phyloP scores from a whole-genome alignment of 2,329 filamentous ascomycete genomes.

The Cladorrhinum sp. region DNA sequence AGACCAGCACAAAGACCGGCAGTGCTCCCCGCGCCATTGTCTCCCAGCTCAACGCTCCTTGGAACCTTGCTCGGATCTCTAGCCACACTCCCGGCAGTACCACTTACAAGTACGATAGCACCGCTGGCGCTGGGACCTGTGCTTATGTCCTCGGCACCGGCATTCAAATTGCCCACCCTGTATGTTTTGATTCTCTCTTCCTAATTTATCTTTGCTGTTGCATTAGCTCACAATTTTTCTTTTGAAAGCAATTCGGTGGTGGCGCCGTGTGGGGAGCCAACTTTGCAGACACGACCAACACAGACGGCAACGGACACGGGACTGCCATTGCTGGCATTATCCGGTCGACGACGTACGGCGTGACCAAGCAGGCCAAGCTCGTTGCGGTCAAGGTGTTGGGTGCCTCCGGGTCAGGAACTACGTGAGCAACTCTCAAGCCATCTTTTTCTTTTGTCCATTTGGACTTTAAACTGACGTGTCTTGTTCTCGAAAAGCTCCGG shows the following conservation, averaged over 20 bases:
- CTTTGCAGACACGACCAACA: constrained; percentile 36
- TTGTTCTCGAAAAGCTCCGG: constrained; percentile 31
- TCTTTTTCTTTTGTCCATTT: neutral
- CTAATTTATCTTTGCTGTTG: neutral
- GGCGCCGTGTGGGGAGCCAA: constrained; percentile 41
- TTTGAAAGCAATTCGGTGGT: constrained; percentile 36
- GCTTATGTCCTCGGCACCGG: constrained; percentile 47
- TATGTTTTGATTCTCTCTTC: constrained; percentile 14
- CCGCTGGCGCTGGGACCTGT: constrained; percentile 31
- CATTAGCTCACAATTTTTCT: neutral
- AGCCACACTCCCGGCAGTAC: constrained; percentile 21
- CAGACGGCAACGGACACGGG: constrained; percentile 45
- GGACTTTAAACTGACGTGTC: neutral
- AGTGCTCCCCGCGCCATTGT: constrained; percentile 22
- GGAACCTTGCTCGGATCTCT: constrained; percentile 32
- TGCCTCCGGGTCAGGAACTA: constrained; percentile 36
- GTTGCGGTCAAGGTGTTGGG: constrained; percentile 46
- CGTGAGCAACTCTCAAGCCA: constrained; percentile 15
- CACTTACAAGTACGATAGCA: constrained; percentile 30
- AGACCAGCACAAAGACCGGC: neutral
- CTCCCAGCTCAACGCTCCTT: constrained; percentile 28
- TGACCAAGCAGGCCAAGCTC: constrained; percentile 44
- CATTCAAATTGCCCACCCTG: constrained; percentile 40
- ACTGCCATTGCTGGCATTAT: constrained; percentile 47
- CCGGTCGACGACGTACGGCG: constrained; percentile 41